These are phyloP conservation scores for Ziziphus jujuba DNA, from an alignment of 306 rosid species.

Conservation along the genomic window DNA sequence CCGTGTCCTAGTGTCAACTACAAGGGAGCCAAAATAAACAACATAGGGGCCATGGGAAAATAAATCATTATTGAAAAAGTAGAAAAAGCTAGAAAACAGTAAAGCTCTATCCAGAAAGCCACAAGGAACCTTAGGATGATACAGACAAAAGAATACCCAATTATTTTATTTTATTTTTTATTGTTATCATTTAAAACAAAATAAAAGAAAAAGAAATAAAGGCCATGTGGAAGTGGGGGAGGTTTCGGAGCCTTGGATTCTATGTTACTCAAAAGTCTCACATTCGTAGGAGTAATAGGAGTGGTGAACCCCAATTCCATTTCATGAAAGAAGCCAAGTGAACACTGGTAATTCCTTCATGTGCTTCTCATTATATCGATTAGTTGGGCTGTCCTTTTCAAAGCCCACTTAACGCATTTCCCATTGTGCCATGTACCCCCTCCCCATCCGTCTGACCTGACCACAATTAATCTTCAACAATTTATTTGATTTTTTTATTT, in stretches of 20 bases:
- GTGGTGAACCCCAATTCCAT: conserved; percentile 12
- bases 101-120: conserved; percentile 2
- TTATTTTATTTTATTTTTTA: too few species aligned
- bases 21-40: conserved; percentile 31
- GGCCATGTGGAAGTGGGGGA: conserved; percentile 40
- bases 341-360: conserved; percentile 28
- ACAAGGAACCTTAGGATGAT: conserved; percentile 22
- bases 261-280: conserved; percentile 28
- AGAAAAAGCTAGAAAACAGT: conserved; percentile 5
- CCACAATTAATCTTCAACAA: too few species aligned
- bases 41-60: conserved; percentile 1
- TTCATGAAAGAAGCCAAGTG: conserved; percentile 23
- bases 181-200: conserved; percentile 3
- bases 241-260: conserved; percentile 54
- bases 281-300: neutral
- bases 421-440: neutral
- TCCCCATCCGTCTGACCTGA: neutral
- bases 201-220: conserved; percentile 5
- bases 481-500: too few species aligned
- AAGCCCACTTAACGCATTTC: neutral
- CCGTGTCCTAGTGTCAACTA: conserved; percentile 26
- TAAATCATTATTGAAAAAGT: conserved; percentile 8
- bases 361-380: conserved; percentile 57
- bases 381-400: conserved; percentile 62
- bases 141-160: neutral